These are phyloP conservation scores for Chrysanthemum lavandulifolium DNA, from an alignment of 129 eudicot genomes.

Conservation along the genomic window DNA sequence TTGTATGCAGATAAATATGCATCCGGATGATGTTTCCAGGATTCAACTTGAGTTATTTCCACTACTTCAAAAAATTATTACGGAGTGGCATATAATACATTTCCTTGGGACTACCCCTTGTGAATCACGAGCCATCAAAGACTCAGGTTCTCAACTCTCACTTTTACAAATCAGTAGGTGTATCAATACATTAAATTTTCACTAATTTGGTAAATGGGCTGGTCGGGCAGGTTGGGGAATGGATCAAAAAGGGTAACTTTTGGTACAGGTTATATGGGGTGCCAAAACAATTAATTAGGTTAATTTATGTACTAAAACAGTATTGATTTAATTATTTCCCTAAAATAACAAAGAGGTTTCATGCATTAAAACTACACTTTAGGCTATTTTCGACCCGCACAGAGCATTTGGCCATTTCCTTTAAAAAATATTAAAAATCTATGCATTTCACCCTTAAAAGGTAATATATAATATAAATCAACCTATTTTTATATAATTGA, in stretches of 20 bases:
- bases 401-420: too few species aligned
- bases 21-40: conserved; percentile 70
- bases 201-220: not conserved
- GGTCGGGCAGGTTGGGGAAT: not conserved
- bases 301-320: too few species aligned
- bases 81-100: conserved; percentile 90
- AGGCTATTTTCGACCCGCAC: not conserved
- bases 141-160: conserved; percentile 81
- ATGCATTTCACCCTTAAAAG: too few species aligned
- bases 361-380: conserved; percentile 2
- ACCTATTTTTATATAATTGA: not conserved
- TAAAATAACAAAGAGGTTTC: not conserved
- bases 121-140: conserved; percentile 74
- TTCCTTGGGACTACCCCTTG: conserved; percentile 78
- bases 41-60: conserved; percentile 79
- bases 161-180: conserved; percentile 20
- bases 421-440: too few species aligned
- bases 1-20: conserved; percentile 71
- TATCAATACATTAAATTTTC: too few species aligned
- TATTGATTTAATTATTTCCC: not conserved
- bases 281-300: too few species aligned
- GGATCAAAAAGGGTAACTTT: not conserved
- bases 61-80: conserved; percentile 68
- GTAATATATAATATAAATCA: too few species aligned
- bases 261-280: too few species aligned